Evolutionary conservation across 73 alveolate genomes (phyloP), one percentile per base, ranked within the genome.

Genomic region (Paramecium caudatum): DNA sequence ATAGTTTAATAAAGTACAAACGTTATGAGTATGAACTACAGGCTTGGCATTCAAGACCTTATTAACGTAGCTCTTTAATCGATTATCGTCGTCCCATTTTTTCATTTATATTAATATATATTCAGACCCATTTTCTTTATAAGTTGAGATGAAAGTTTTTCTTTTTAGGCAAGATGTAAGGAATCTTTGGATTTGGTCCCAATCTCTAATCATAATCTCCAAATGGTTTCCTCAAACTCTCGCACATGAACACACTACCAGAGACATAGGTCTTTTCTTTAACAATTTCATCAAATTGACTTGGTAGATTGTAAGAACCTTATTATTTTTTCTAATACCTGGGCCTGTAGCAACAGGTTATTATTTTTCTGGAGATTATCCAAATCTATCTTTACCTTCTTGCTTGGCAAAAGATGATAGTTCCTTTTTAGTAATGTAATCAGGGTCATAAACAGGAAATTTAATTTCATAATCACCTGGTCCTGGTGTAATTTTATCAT

Each of bases 391-490:
- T 55, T 83, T 83, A n/a, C 78, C 91, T 4, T 50, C 63, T 83
- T 50, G 82, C 15, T 48, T 49, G 10, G 61, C 55, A 55, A 55
- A 55, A 9, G 92, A 55, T 19, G 92, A 62, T 27, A 50, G 47
- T 86, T 86, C 70, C 9, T 41, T 61, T 27, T 61, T 61, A 10
- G 16, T 25, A 25, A 63, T 70, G 63, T 86, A 86, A 47, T 86
- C 92, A 3, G 92, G 92, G 43, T 61, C 62, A 43, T 37, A 86
- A 5, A 9, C 39, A 10, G 92, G 92, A 25, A 86, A 41, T 36
- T 86, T 86, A 21, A 81, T 49, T 49, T 86, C 92, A 45, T 86
- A 86, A 36, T 70, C 83, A 16, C 88, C 83, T 4, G 92, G 92
- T 39, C 88, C 92, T 16, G 92, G 92, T 15, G 17, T 21, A 9